A percentile compares a stretch with the other conserved stretches of the same genome.
phyloP scores from a whole-genome alignment of 192 early-diverging fungal species.

The Coemansia sp. region DNA sequence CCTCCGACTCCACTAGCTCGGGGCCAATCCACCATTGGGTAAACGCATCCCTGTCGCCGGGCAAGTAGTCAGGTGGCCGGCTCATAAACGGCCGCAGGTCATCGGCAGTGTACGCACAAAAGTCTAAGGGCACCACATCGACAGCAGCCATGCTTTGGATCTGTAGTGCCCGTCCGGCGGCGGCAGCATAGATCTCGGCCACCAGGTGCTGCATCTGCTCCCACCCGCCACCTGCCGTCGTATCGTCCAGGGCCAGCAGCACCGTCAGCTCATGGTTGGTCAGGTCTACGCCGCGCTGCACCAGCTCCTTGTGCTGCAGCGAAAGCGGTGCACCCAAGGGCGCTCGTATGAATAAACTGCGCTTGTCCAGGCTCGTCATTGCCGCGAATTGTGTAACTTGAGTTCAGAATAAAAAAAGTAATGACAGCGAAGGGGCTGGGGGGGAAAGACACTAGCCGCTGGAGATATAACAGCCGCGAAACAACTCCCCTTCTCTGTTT shows the following conservation, averaged over 20 bases:
- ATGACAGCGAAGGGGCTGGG: too few species aligned
- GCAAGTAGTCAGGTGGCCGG: too few species aligned
- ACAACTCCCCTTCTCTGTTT: too few species aligned
- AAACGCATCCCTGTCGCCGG: too few species aligned
- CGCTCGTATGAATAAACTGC: constrained; percentile 22
- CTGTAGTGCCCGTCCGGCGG: constrained; percentile 15
- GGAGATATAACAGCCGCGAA: too few species aligned
- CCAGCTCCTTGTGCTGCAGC: constrained; percentile 5
- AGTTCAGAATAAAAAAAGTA: too few species aligned
- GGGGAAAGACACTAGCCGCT: too few species aligned
- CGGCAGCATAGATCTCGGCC: constrained; percentile 31
- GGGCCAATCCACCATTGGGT: too few species aligned
- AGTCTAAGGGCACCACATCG: constrained; percentile 34
- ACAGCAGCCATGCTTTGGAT: neutral
- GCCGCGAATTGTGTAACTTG: too few species aligned
- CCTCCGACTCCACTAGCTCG: constrained; percentile 7
- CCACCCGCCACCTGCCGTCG: constrained; percentile 16
- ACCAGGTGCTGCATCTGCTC: constrained; percentile 41
- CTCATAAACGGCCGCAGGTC: constrained; percentile 28
- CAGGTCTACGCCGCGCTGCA: constrained; percentile 14
- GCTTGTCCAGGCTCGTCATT: too few species aligned
- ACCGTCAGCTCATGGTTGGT: constrained; percentile 29
- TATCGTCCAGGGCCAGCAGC: constrained; percentile 14
- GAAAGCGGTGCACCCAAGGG: constrained; percentile 9
- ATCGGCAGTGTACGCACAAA: constrained; percentile 34